Conservation (phyloP, 768 basidiomycete species). For the Vararia minispora region DNA sequence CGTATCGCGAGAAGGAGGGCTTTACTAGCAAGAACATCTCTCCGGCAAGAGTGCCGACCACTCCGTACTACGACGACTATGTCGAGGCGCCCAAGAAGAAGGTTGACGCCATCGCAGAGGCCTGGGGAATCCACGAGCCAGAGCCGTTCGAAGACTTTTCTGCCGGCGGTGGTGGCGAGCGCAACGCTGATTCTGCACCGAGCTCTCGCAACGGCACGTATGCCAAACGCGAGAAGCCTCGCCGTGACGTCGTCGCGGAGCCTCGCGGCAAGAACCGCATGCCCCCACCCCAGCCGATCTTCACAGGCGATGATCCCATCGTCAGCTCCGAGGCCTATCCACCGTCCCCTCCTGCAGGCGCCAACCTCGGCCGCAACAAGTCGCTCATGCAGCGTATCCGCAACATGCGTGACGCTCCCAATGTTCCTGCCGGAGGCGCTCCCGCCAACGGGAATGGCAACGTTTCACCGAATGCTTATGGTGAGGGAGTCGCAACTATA, state of each 20-base stretch:
- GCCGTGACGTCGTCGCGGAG: constrained; percentile 22
- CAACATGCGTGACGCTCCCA: constrained; percentile 80
- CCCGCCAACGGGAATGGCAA: constrained; percentile 29
- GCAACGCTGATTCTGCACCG: constrained; percentile 43
- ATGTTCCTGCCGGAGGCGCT: constrained; percentile 49
- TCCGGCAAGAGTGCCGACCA: no score
- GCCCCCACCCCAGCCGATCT: constrained; percentile 79
- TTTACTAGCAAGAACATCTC: not conserved
- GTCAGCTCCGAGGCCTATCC: constrained; percentile 24
- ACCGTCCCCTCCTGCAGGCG: constrained; percentile 28
- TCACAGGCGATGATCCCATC: constrained; percentile 25
- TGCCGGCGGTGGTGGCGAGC: constrained; percentile 60
- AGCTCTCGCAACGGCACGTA: constrained; percentile 34
- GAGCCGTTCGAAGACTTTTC: constrained; percentile 88
- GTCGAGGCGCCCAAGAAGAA: constrained; percentile 67
- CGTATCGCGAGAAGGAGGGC: constrained; percentile 15
- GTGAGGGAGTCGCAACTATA: constrained; percentile 14
- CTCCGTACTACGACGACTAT: constrained; percentile 22
- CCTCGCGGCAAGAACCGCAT: constrained; percentile 34
- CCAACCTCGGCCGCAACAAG: constrained; percentile 58
- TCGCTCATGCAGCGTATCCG: constrained; percentile 84
- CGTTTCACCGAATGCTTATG: constrained; percentile 33
- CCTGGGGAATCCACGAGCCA: constrained; percentile 89
- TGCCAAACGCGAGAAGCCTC: constrained; percentile 3
- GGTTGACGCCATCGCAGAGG: constrained; percentile 81